A percentile compares a stretch with the other conserved stretches of the same genome.
Conservation (phyloP, 495 filamentous ascomycete genomes). For the Aspergillus diversus region DNA sequence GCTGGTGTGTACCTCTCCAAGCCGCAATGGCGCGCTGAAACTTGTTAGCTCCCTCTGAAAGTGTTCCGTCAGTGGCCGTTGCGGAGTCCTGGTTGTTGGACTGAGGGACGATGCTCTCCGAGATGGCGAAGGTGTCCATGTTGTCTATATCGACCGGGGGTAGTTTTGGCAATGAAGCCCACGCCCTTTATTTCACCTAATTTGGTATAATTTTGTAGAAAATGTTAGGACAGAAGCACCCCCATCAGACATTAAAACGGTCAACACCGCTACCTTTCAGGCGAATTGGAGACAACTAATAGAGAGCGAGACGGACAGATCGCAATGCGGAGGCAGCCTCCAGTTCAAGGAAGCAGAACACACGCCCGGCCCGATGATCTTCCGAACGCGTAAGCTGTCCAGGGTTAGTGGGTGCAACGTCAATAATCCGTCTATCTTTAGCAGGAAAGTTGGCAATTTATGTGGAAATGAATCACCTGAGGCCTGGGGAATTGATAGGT, state of each 20-base stretch:
- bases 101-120: conserved; percentile 45
- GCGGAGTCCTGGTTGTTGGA: conserved; percentile 34
- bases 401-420: neutral
- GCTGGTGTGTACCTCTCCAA: conserved; percentile 77
- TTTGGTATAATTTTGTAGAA: neutral
- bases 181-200: neutral
- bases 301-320: conserved; percentile 16
- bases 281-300: conserved; percentile 13
- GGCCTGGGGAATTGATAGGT: neutral
- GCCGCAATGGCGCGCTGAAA: conserved; percentile 94
- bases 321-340: conserved; percentile 30
- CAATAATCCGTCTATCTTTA: conserved; percentile 7
- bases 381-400: conserved; percentile 31
- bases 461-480: neutral
- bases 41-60: conserved; percentile 73
- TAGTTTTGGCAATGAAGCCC: neutral
- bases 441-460: neutral
- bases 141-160: conserved; percentile 8
- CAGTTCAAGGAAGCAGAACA: conserved; percentile 3
- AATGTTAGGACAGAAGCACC: conserved; percentile 10
- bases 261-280: conserved; percentile 8
- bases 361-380: conserved; percentile 29
- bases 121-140: conserved; percentile 53
- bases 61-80: conserved; percentile 30
- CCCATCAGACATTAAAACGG: conserved; percentile 25